Evolutionary conservation across 23 red algal genomes (phyloP), one percentile per base, ranked within the genome.

Genomic region (Cyanidioschyzon merolae): DNA sequence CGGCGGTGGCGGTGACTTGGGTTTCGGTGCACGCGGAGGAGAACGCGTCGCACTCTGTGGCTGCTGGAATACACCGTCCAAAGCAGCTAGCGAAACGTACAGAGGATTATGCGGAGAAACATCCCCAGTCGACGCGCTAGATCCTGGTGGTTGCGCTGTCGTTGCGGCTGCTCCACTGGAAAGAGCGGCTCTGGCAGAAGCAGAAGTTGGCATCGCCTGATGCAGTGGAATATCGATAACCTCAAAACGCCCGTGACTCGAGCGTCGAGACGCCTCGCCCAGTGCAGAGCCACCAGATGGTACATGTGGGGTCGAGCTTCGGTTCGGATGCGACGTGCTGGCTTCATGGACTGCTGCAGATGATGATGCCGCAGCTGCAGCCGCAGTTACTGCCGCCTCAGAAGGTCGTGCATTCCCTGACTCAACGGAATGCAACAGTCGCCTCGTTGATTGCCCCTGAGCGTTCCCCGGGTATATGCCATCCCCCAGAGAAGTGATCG

Each of bases 11-110:
- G 32, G 63, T 27, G 32, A 35, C 63, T 54, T 25, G n/a, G 63
- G 63, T 71, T 71, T 25, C 63, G 63, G 63, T 27, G 63, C n/a
- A 7, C 63, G 63, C 29, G 32, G 63, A 3, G 63, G 63, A 15
- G 63, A 71, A 27, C 63, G 63, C 63, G 32, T 35, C 63, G 63
- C 63, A 71, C 63, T 71, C 45, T 54, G 45, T 32, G 63, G 32
- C 29, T 35, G 63, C 63, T 32, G n/a, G 7, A 71, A 25, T 12
- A 71, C 32, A 35, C 63, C 63, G 29, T 71, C 63, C 63, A 71
- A 32, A 25, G 63, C 63, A 25, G 63, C 63, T 27, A 71, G 63
- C 30, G 63, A 71, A 7, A 71, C 63, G n/a, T 35, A 54, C 45
- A 54, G 21, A 54, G 45, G 12, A 54, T 7, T 7, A 54, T 54